These are phyloP conservation scores for Saccharum hybrid DNA, from an alignment of 202 grass and related monocot genomes.

Conservation along the genomic window DNA sequence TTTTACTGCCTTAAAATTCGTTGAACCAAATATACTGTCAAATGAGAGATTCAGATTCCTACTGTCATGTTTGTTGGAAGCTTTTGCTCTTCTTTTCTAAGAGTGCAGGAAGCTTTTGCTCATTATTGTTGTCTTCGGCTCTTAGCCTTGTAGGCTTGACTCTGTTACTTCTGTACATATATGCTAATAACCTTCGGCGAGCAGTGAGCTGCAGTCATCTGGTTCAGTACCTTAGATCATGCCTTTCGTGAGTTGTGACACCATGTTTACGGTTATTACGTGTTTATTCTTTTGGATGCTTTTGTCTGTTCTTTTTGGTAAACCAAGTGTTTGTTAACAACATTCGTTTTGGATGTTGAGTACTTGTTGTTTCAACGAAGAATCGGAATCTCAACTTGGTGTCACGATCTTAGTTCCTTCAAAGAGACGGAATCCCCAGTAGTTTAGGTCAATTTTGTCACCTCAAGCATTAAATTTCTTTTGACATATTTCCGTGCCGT, in stretches of 20 bases:
- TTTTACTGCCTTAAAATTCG: neutral
- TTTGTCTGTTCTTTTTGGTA: constrained; percentile 9
- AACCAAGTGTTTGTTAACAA: neutral
- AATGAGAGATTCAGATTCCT: neutral
- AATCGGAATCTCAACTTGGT: constrained; percentile 32
- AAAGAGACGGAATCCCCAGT: constrained; percentile 40
- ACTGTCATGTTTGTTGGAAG: neutral
- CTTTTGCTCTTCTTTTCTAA: neutral
- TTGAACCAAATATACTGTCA: neutral
- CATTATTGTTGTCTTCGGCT: neutral
- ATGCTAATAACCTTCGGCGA: neutral
- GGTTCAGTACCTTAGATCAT: neutral
- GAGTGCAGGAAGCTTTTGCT: neutral
- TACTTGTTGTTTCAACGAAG: constrained; percentile 17
- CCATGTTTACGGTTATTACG: neutral
- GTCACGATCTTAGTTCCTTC: constrained; percentile 57
- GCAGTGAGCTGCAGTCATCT: neutral
- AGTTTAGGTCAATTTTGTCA: constrained; percentile 38
- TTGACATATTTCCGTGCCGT: neutral
- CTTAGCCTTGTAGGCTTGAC: neutral
- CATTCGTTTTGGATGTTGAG: constrained; percentile 23
- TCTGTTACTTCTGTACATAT: neutral
- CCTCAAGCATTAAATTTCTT: constrained; percentile 41
- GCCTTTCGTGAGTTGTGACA: neutral
- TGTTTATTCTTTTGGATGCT: neutral